Conservation (phyloP, 306 rosid species). For the Castanea sativa region DNA sequence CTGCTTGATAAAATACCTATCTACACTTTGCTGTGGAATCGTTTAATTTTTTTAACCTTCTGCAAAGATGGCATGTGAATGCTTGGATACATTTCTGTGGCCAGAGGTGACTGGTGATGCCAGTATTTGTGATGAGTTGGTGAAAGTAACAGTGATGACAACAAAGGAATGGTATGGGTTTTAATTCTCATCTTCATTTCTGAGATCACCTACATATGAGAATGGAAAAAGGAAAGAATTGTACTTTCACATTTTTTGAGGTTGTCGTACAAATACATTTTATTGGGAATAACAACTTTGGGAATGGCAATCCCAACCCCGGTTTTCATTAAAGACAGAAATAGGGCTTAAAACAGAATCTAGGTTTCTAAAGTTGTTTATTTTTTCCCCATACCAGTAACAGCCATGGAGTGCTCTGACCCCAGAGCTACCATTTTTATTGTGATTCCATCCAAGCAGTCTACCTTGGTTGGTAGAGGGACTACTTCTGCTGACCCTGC, state of each 20-base stretch:
- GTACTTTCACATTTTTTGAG: background rate
- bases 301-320: no score
- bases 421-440: constrained; percentile 81
- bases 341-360: background rate
- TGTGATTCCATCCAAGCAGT: constrained; percentile 71
- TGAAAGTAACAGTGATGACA: background rate
- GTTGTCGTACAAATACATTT: background rate
- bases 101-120: background rate
- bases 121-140: background rate
- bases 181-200: background rate
- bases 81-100: background rate
- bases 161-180: background rate
- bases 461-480: constrained; percentile 75
- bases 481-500: constrained; percentile 65
- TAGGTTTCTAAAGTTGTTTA: background rate
- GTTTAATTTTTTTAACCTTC: background rate
- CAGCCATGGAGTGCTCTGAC: constrained; percentile 82
- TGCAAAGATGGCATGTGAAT: background rate
- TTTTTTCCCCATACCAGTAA: constrained; percentile 56
- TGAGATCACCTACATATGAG: background rate
- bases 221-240: background rate
- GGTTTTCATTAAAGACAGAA: background rate
- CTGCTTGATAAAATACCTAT: background rate
- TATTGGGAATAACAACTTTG: background rate
- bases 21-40: background rate